Evolutionary conservation across 2,329 filamentous ascomycete species (phyloP).

Genomic region (Penicillium brevicompactum): DNA sequence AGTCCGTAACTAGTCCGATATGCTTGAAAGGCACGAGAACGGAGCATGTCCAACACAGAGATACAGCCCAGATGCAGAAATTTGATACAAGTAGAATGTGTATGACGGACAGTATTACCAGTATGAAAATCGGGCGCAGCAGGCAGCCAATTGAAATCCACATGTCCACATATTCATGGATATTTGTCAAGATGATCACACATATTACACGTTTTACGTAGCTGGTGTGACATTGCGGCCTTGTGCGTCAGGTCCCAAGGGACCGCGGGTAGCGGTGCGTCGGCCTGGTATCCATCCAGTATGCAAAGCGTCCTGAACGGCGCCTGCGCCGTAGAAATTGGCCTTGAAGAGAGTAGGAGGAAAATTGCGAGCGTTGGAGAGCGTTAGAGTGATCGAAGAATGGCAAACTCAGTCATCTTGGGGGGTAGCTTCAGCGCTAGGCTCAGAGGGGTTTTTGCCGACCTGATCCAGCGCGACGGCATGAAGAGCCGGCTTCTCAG

Average conservation of each 20-base stretch:
- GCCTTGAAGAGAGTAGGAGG: slow-evolving; percentile 3
- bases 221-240: neutral
- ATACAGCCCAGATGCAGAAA: neutral
- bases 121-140: neutral
- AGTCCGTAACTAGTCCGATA: neutral
- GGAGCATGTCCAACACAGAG: neutral
- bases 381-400: neutral
- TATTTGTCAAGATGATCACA: neutral
- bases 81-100: neutral
- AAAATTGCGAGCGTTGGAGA: slow-evolving; percentile 8
- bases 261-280: neutral
- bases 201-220: slow-evolving; percentile 1
- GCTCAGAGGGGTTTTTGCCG: slow-evolving; percentile 41
- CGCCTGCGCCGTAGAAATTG: slow-evolving; percentile 21
- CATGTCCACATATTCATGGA: neutral
- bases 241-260: neutral
- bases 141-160: neutral
- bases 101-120: neutral
- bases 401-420: slow-evolving; percentile 12
- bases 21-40: neutral
- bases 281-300: neutral
- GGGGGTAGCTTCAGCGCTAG: slow-evolving; percentile 21
- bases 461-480: slow-evolving; percentile 80
- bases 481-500: slow-evolving; percentile 78
- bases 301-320: slow-evolving; percentile 13